These are phyloP conservation scores for Noccaea caerulescens DNA, from an alignment of 345 rosid genomes.

Conservation along the genomic window DNA sequence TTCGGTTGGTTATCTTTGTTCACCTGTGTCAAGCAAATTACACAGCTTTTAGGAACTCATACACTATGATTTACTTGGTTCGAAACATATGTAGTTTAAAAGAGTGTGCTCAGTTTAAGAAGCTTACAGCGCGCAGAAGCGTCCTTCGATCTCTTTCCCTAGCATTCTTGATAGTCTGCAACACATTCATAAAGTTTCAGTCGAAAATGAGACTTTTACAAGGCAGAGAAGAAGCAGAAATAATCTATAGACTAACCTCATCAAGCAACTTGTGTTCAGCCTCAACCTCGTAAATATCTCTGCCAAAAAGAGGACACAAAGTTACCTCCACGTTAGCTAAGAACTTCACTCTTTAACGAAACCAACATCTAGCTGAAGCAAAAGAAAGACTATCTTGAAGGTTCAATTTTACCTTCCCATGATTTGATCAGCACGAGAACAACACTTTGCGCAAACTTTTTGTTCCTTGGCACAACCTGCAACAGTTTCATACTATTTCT, in stretches of 20 bases:
- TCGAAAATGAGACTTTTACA: background rate
- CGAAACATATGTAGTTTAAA: background rate
- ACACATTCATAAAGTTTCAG: constrained; percentile 18
- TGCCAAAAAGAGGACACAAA: constrained; percentile 27
- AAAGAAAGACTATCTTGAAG: background rate
- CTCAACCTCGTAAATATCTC: constrained; percentile 77
- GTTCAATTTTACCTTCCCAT: constrained; percentile 64
- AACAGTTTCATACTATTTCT: constrained; percentile 16
- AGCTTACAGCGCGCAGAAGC: constrained; percentile 78
- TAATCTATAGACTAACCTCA: constrained; percentile 51
- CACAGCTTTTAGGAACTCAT: background rate
- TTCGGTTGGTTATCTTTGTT: constrained; percentile 58
- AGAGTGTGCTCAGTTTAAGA: background rate
- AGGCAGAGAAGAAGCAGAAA: background rate
- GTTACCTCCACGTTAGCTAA: constrained; percentile 6
- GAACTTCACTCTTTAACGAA: background rate
- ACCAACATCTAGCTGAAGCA: constrained; percentile 10
- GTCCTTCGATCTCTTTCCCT: constrained; percentile 91
- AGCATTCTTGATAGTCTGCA: constrained; percentile 89
- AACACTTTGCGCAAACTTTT: constrained; percentile 86
- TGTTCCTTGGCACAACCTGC: constrained; percentile 97
- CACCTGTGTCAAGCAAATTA: constrained; percentile 57
- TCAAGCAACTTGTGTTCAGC: constrained; percentile 86
- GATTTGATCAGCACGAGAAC: constrained; percentile 54
- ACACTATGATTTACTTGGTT: background rate